Percentiles rank a stretch among this genome's conserved stretches.
These are phyloP conservation scores for Paraphoma sp. DNA, from an alignment of 2,329 filamentous ascomycete species.

Conservation along the genomic window DNA sequence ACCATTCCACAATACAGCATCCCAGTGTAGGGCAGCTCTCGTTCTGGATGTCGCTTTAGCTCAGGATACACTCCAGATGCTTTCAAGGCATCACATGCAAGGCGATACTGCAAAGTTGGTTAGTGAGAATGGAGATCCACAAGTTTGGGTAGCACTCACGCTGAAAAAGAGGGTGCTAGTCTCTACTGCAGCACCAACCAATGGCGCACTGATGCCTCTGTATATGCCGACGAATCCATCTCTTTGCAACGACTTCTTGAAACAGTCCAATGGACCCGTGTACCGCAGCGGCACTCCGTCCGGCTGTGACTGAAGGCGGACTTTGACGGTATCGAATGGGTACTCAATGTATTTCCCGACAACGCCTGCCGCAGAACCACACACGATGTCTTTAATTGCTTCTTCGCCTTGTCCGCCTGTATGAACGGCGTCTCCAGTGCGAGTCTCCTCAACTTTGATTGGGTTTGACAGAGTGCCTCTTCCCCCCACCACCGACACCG, in stretches of 20 bases:
- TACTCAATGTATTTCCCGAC: constrained; percentile 97
- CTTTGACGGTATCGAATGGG: constrained; percentile 98
- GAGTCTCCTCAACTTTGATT: constrained; percentile 26
- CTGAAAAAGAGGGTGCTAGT: constrained; percentile 94
- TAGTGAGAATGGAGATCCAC: constrained; percentile 13
- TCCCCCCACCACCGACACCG: constrained; percentile 41
- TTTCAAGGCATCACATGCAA: constrained; percentile 65
- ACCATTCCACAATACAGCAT: constrained; percentile 83
- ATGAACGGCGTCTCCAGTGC: constrained; percentile 15
- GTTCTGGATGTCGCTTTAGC: constrained; percentile 46
- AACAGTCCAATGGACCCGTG: constrained; percentile 88
- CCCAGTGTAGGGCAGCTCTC: constrained; percentile 74
- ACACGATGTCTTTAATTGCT: constrained; percentile 84
- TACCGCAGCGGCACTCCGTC: constrained; percentile 83
- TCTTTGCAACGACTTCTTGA: constrained; percentile 79
- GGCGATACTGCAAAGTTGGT: constrained; percentile 50
- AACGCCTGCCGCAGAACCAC: constrained; percentile 89
- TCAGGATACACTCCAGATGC: constrained; percentile 63
- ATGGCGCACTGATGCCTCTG: constrained; percentile 88
- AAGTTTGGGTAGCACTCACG: constrained; percentile 39
- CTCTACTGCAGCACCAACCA: constrained; percentile 90
- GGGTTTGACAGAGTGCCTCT: constrained; percentile 27
- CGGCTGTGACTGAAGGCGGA: constrained; percentile 94
- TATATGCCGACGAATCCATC: constrained; percentile 87
- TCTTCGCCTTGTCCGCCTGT: constrained; percentile 61